These are phyloP conservation scores for Neonectria coccinea DNA, from an alignment of 2,329 filamentous ascomycete genomes.

Conservation along the genomic window DNA sequence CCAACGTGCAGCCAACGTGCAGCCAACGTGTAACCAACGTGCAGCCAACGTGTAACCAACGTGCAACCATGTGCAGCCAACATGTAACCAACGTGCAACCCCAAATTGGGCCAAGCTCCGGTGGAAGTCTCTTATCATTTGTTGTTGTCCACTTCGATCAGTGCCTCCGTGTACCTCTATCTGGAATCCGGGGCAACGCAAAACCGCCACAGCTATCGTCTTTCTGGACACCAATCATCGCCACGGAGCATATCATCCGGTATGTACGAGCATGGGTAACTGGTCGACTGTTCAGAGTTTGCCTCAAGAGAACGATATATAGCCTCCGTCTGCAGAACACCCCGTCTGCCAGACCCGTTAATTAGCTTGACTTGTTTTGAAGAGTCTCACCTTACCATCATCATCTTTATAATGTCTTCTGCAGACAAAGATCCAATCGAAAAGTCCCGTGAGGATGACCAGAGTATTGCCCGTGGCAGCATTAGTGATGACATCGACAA, in stretches of 20 bases:
- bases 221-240: conserved; percentile 3
- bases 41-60: neutral
- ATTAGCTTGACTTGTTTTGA: neutral
- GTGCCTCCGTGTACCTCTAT: neutral
- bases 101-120: too few relatives aligned
- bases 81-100: too few relatives aligned
- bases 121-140: too few relatives aligned
- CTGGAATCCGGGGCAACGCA: conserved; percentile 11
- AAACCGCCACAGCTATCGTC: neutral
- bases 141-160: neutral
- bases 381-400: too few relatives aligned
- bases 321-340: too few relatives aligned
- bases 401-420: neutral
- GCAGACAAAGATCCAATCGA: conserved; percentile 9
- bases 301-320: too few relatives aligned
- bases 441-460: conserved; percentile 2
- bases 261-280: neutral
- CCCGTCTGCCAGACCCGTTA: neutral
- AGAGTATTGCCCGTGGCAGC: conserved; percentile 20
- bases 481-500: conserved; percentile 23
- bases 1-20: neutral
- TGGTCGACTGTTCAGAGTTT: too few relatives aligned
- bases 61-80: too few relatives aligned
- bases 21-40: neutral
- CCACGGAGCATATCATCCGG: conserved; percentile 1